phyloP scores from a whole-genome alignment of 1,139 yeast species.

The Candida albicans region DNA sequence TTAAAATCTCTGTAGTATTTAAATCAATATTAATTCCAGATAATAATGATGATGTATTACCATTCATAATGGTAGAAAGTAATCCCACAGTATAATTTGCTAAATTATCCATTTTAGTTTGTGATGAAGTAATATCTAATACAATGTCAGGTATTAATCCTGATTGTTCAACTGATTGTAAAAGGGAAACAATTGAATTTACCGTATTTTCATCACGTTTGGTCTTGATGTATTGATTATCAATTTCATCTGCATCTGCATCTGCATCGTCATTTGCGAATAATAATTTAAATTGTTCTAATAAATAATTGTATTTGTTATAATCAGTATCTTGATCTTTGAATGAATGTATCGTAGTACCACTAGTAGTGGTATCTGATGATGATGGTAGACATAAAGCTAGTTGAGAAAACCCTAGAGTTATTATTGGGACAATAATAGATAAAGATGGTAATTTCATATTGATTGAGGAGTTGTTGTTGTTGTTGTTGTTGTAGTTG shows the following conservation, averaged over 20 bases:
- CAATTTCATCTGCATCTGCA: too few relatives aligned
- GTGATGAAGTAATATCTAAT: conserved; percentile 27
- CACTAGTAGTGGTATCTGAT: background rate
- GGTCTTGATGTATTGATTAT: too few relatives aligned
- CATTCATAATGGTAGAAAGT: conserved; percentile 15
- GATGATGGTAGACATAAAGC: conserved; percentile 1
- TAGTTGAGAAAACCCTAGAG: conserved; percentile 1
- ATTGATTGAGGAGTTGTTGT: background rate
- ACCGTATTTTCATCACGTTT: too few relatives aligned
- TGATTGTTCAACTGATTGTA: conserved; percentile 27
- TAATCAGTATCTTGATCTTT: conserved; percentile 3
- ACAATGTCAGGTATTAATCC: conserved; percentile 31
- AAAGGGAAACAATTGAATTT: conserved; percentile 16
- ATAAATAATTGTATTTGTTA: conserved; percentile 8
- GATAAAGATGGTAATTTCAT: conserved; percentile 2
- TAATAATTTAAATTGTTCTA: conserved; percentile 1
- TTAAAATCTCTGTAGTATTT: conserved; percentile 22
- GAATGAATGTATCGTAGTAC: background rate
- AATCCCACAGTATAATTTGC: conserved; percentile 19
- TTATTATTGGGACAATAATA: background rate
- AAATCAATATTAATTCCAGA: conserved; percentile 24
- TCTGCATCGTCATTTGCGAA: too few relatives aligned
- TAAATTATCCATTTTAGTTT: conserved; percentile 22
- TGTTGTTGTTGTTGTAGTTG: background rate
- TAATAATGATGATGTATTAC: conserved; percentile 45